Percentiles rank a stretch among this genome's conserved stretches.
Evolutionary conservation across 2,329 filamentous ascomycete species (phyloP).

Genomic region (Aspergillus felis): DNA sequence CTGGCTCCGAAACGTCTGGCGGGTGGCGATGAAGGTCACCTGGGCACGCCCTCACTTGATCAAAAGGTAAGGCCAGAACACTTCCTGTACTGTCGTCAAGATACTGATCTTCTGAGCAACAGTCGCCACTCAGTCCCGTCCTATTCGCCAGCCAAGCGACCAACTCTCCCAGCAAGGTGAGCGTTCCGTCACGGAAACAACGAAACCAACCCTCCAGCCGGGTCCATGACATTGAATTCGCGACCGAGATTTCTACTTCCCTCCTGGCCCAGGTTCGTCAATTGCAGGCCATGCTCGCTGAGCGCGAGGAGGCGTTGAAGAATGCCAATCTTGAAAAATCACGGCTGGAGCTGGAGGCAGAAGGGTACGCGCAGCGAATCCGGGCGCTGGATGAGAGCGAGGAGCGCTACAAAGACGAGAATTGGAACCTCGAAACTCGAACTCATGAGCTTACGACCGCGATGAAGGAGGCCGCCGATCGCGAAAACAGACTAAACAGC

Average conservation of each 20-base stretch:
- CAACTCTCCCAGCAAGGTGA: conserved; percentile 83
- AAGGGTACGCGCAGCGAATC: conserved; percentile 74
- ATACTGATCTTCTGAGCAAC: conserved; percentile 9
- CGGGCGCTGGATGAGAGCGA: conserved; percentile 88
- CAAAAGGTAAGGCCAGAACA: conserved; percentile 35
- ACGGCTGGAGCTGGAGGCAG: conserved; percentile 75
- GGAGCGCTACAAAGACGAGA: conserved; percentile 95
- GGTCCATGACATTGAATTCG: conserved; percentile 94
- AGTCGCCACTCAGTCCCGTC: conserved; percentile 68
- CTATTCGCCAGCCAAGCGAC: conserved; percentile 82
- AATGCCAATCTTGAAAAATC: conserved; percentile 70
- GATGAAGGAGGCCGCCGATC: conserved; percentile 72
- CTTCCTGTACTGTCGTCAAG: not conserved
- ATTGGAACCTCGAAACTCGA: conserved; percentile 93
- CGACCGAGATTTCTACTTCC: conserved; percentile 95
- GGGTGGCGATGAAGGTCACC: conserved; percentile 58
- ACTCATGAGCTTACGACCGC: conserved; percentile 75
- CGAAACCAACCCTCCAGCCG: conserved; percentile 85
- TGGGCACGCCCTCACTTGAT: conserved; percentile 45
- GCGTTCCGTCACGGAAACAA: conserved; percentile 79
- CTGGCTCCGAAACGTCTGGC: conserved; percentile 75
- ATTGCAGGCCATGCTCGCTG: conserved; percentile 75
- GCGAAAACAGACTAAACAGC: conserved; percentile 76
- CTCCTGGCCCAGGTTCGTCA: conserved; percentile 91
- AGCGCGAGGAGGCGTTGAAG: conserved; percentile 84